phyloP scores from a whole-genome alignment of 2,329 filamentous ascomycete genomes.

The Canariomyces notabilis region DNA sequence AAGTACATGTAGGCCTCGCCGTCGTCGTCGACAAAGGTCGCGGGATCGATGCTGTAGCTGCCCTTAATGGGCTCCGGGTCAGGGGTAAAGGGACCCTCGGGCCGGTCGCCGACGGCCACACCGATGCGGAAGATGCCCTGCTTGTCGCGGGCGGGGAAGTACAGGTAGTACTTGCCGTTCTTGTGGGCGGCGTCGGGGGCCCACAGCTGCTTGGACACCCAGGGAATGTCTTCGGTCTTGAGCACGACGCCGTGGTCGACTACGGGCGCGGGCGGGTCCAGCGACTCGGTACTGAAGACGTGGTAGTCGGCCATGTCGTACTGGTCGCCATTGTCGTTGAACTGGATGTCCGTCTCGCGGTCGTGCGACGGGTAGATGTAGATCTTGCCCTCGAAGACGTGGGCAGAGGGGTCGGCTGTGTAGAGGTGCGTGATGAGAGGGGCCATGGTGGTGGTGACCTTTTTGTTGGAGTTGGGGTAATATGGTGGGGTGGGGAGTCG shows the following conservation, averaged over 20 bases:
- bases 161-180: slow-evolving; percentile 67
- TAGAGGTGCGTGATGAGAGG: slow-evolving; percentile 71
- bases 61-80: slow-evolving; percentile 61
- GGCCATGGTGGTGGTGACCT: slow-evolving; percentile 33
- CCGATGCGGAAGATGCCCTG: slow-evolving; percentile 68
- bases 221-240: slow-evolving; percentile 61
- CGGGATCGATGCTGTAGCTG: slow-evolving; percentile 73
- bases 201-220: slow-evolving; percentile 77
- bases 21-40: slow-evolving; percentile 66
- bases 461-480: slow-evolving; percentile 16
- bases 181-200: slow-evolving; percentile 69
- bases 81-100: slow-evolving; percentile 65
- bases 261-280: slow-evolving; percentile 53
- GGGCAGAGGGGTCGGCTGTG: slow-evolving; percentile 75
- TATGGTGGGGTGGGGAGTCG: slow-evolving; percentile 11
- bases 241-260: slow-evolving; percentile 70
- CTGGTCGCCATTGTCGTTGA: slow-evolving; percentile 82
- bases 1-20: slow-evolving; percentile 66
- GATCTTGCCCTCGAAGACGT: slow-evolving; percentile 69
- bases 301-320: slow-evolving; percentile 84
- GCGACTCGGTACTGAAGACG: slow-evolving; percentile 56
- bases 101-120: slow-evolving; percentile 58
- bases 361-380: slow-evolving; percentile 83
- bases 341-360: slow-evolving; percentile 65
- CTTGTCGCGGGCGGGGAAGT: slow-evolving; percentile 70